Percentiles rank a stretch among this genome's conserved stretches.
phyloP scores from a whole-genome alignment of 768 basidiomycete species.

The Phylloporus sp. region DNA sequence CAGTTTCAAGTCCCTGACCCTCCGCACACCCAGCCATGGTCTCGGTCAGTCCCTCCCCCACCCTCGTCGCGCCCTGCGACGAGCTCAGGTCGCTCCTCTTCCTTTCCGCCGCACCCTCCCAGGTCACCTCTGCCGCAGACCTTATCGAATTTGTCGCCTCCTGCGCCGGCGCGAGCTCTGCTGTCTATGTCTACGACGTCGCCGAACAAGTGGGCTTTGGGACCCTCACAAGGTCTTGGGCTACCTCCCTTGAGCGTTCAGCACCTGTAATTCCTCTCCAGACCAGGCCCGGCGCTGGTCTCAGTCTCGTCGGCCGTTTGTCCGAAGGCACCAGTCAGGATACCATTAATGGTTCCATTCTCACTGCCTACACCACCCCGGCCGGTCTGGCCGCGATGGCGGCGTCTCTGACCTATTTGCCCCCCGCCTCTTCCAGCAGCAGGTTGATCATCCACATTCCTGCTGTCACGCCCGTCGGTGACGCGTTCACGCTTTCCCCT shows the following conservation, averaged over 20 bases:
- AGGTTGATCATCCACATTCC: constrained; percentile 85
- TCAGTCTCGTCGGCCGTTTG: constrained; percentile 72
- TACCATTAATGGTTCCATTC: constrained; percentile 50
- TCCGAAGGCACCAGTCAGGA: constrained; percentile 77
- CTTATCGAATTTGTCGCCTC: constrained; percentile 69
- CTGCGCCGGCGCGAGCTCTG: constrained; percentile 50
- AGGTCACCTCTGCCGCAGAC: constrained; percentile 47
- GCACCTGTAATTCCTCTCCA: constrained; percentile 67
- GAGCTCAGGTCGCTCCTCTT: constrained; percentile 22
- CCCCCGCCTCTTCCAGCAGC: constrained; percentile 54
- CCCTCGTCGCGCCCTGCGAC: constrained; percentile 34
- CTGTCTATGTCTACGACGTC: constrained; percentile 78
- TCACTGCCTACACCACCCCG: constrained; percentile 82
- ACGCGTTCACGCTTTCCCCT: constrained; percentile 69
- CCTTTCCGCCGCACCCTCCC: constrained; percentile 2
- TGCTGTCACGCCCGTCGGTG: constrained; percentile 60
- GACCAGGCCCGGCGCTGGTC: constrained; percentile 80
- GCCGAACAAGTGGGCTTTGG: constrained; percentile 86
- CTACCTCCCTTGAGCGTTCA: constrained; percentile 37
- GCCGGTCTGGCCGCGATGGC: constrained; percentile 82
- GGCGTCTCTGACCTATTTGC: constrained; percentile 70
- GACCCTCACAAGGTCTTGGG: constrained; percentile 64
- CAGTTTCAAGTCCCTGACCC: neutral
- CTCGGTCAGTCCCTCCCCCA: constrained; percentile 18
- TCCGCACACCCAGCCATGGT: neutral